Evolutionary conservation across 495 filamentous ascomycete species (phyloP).

Genomic region (Hypoxylon crocopeplum): DNA sequence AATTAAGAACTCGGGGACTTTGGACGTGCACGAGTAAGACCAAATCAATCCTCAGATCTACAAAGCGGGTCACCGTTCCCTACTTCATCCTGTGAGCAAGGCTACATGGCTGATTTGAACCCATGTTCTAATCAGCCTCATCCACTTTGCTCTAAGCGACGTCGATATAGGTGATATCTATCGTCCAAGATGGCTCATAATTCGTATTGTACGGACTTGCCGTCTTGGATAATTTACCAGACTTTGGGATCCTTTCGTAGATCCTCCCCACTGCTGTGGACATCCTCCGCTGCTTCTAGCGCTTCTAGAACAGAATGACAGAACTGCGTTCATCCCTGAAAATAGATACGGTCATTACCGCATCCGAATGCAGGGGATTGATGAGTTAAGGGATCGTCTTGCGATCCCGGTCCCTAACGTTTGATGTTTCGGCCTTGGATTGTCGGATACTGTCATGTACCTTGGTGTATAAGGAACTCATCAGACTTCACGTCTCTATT

Average conservation of each 20-base stretch:
- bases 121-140: slow-evolving; percentile 1
- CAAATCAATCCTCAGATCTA: neutral
- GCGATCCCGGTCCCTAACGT: slow-evolving; percentile 11
- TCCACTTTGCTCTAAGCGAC: neutral
- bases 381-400: slow-evolving; percentile 19
- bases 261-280: slow-evolving; percentile 2
- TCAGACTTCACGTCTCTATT: too few relatives aligned
- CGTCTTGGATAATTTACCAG: slow-evolving; percentile 20
- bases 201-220: slow-evolving; percentile 19
- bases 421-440: slow-evolving; percentile 9
- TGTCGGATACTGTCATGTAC: neutral
- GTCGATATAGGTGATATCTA: neutral
- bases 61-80: neutral
- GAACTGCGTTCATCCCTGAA: slow-evolving; percentile 15
- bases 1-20: too few relatives aligned
- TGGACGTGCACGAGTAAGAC: too few relatives aligned
- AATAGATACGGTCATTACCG: slow-evolving; percentile 23
- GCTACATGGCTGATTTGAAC: neutral
- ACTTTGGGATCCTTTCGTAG: slow-evolving; percentile 4
- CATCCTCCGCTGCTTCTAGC: slow-evolving; percentile 30
- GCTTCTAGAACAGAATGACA: slow-evolving; percentile 32
- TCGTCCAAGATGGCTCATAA: neutral
- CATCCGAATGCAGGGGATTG: slow-evolving; percentile 12
- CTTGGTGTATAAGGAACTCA: neutral
- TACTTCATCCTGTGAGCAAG: neutral